Base-by-base conservation (phyloP, 441 rosid species). In the Syzygium malaccense region DNA sequence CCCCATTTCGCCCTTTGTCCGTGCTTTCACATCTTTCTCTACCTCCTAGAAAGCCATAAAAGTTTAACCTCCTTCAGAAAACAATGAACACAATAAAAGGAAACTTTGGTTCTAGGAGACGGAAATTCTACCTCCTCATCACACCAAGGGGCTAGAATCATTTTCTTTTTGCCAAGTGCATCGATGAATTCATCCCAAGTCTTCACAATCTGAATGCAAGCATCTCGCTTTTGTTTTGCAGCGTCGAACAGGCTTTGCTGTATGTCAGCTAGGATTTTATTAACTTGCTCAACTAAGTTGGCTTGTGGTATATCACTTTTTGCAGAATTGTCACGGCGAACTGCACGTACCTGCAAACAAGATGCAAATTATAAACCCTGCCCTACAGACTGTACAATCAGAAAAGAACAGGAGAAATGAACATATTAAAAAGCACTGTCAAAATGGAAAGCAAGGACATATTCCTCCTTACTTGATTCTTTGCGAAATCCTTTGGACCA, bases 101-200 rank as follows among this genome's bases (percentile, higher is more conserved):
- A 75, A 75, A 41, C n/a, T 75, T 75, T 23, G n/a, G 83, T 37
- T 20, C 83, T 75, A 20, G 14, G 8, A 75, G 51, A 41, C n/a
- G 51, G 51, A 51, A 75, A 41, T 68, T 33, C 41, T 92, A 96
- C 99, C 98, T 95, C 98, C 90, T 97, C 97, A 84, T 95, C 95
- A 87, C 99, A 97, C 99, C 99, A 98, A 49, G 99, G 99, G 92
- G 99, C 99, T 89, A 98, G 93, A 91, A 98, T 96, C 95, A 98
- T 92, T 91, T 98, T 97, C 94, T 90, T 97, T 85, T 96, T 92
- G 87, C 92, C 91, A n/a, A 98, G 95, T 90, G 99, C 99, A 66
- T 91, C 94, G 30, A 90, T 88, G 88, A 98, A 98, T 91, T 96
- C 98, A 86, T 96, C 98, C 99, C 99, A 97, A 56, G 98, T 97